Base-by-base conservation (phyloP, 2,329 filamentous ascomycete genomes). In the Fusarium sp. region DNA sequence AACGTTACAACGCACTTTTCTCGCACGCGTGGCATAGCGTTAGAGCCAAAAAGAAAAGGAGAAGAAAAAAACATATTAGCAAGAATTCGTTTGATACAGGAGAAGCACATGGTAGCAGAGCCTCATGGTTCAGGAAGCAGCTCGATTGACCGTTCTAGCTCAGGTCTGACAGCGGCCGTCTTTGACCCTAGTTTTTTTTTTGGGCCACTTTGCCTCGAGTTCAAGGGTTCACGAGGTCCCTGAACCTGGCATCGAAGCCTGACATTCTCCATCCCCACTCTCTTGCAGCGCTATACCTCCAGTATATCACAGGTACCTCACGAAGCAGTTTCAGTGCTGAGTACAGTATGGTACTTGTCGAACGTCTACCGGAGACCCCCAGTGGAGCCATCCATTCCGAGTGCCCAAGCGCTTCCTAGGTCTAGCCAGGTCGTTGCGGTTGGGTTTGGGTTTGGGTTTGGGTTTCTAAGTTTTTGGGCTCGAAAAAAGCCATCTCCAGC, bases 121-220 rank as follows among this genome's bases (percentile, higher is more conserved):
- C 69, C 69, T 72, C 70, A 73, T 48, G 48, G 50, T 71, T 67
- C 68, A 72, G 57, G 44, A 56, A 59, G n/a, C 44, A 49, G 52
- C 44, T 45, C 46, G 11, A 48, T 52, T 46, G 36, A 68, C 49
- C 14, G 48, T 58, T 61, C 51, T 68, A 57, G 65, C 48, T 68
- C 50, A 40, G 42, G 48, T 47, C 45, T 48, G 62, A 46, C 46
- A 68, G 20, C 53, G 26, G 10, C 48, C 58, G 36, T 40, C 49
- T 64, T 51, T 51, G 57, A 44, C 34, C 53, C 38, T 47, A 28
- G 47, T 36, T 36, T 24, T 2, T 2, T 24, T 24, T 24, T 46
- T 39, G 49, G 56, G 43, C 59, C 56, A 44, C 62, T 51, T 54
- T 43, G 52, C 61, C 57, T 54, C 36, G 39, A 53, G 50, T 49